Evolutionary conservation across 228 moss, liverwort and hornwort species (phyloP).

Genomic region (Sphagnum magellanicum): DNA sequence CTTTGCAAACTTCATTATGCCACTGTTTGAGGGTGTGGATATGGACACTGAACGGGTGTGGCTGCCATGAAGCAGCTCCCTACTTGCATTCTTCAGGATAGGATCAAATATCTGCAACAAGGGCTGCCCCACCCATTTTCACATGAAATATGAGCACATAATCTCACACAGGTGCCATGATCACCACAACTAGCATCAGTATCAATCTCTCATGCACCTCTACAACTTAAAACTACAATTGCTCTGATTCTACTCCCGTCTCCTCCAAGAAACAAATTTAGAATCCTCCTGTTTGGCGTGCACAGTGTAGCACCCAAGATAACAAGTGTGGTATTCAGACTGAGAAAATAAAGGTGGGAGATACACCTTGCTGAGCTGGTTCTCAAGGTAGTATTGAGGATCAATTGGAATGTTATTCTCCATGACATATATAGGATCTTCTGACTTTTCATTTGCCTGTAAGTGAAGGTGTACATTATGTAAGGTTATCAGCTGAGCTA

Average conservation of each 20-base stretch:
- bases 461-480: not conserved
- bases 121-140: conserved; percentile 32
- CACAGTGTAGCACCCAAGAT: too few relatives aligned
- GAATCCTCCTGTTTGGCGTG: too few relatives aligned
- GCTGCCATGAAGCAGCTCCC: conserved; percentile 87
- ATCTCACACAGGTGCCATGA: too few relatives aligned
- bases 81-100: conserved; percentile 93
- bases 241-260: not conserved
- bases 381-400: conserved; percentile 90
- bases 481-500: too few relatives aligned
- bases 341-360: too few relatives aligned
- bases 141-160: too few relatives aligned
- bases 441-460: conserved; percentile 95
- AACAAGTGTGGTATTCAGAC: too few relatives aligned
- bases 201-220: too few relatives aligned
- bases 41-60: conserved; percentile 96
- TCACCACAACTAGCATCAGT: too few relatives aligned
- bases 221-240: too few relatives aligned
- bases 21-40: conserved; percentile 90
- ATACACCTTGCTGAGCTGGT: conserved; percentile 90
- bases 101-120: conserved; percentile 92
- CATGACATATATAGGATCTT: conserved; percentile 96
- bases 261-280: not conserved
- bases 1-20: conserved; percentile 98
- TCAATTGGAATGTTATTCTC: conserved; percentile 98